Conservation (phyloP, 495 filamentous ascomycete genomes). For the Tetracladium setigerum region DNA sequence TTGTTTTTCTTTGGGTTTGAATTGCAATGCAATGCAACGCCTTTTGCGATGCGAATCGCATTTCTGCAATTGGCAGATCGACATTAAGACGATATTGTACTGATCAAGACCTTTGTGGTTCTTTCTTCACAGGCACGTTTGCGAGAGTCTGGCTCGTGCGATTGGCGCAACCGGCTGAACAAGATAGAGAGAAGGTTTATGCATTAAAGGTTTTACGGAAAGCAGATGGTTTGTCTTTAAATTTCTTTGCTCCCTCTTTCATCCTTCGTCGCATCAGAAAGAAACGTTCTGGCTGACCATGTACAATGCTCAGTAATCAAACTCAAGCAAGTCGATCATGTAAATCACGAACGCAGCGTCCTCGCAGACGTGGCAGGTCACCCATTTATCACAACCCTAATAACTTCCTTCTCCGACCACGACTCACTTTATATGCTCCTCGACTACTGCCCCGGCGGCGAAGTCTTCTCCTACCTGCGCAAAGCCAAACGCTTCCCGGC, state of each 20-base stretch:
- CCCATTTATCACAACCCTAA: constrained; percentile 90
- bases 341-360: constrained; percentile 84
- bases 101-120: constrained; percentile 20
- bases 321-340: constrained; percentile 96
- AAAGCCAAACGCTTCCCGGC: constrained; percentile 81
- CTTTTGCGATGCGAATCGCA: constrained; percentile 10
- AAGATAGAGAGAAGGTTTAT: constrained; percentile 64
- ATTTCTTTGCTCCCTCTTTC: constrained; percentile 24
- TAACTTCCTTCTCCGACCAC: constrained; percentile 82
- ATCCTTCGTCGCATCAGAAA: constrained; percentile 2
- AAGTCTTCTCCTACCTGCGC: constrained; percentile 90
- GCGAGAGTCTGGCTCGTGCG: constrained; percentile 87
- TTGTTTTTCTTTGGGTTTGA: background rate
- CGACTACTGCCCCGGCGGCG: constrained; percentile 89
- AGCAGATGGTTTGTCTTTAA: constrained; percentile 50
- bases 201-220: constrained; percentile 93
- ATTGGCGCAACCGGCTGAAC: constrained; percentile 44
- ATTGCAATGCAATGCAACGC: no score
- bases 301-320: constrained; percentile 62
- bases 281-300: constrained; percentile 12
- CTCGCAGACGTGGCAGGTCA: constrained; percentile 83
- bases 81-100: constrained; percentile 10
- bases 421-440: constrained; percentile 91
- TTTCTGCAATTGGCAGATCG: constrained; percentile 10
- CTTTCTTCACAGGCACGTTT: constrained; percentile 66